Evolutionary conservation across 2,329 filamentous ascomycete species (phyloP), one percentile per base, ranked within the genome.

Genomic region (Podosphaera aphanis): DNA sequence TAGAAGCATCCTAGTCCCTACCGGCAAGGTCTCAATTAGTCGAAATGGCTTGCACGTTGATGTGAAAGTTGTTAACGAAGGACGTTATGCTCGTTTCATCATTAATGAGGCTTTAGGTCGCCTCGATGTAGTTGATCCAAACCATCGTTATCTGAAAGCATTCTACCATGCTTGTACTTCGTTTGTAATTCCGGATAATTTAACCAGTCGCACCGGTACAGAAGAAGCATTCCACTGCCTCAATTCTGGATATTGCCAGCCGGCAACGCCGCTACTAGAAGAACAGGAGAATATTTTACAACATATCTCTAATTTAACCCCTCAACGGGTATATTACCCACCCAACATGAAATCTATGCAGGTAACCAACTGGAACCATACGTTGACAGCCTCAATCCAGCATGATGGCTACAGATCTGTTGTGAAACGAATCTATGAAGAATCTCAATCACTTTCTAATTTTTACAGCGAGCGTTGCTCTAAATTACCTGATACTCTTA

Each of bases 141-240:
- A 43, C 10, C 23, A 47, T 31, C 38, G 44, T 16, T 49, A 49
- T 33, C 41, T 46, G 15, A 49, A 49, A 47, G 47, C 47, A 19
- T 38, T 47, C 18, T 35, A 45, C 25, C 47, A 49, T 38, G 47
- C 47, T 42, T 46, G 36, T 29, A 49, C 47, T 16, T 49, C 47
- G 19, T 45, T 29, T 40, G 52, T 67, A 0, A 31, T 79, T 0
- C 67, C 71, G 0, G 77, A 81, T 52, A 58, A 62, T 0, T 61
- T 81, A 0, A 79, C 74, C 0, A 60, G 64, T 0, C 62, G 66
- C 0, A 79, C 73, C 0, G 77, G 77, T 0, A 68, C 65, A 0
- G 76, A 81, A 52, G 74, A 79, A 55, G 67, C 73, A 0, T 48
- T 74, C 0, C 57, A 63, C 1, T 65, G 63, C 23, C 58, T 79